These are phyloP conservation scores for Cochlearia excelsa DNA, from an alignment of 345 rosid genomes.

Conservation along the genomic window DNA sequence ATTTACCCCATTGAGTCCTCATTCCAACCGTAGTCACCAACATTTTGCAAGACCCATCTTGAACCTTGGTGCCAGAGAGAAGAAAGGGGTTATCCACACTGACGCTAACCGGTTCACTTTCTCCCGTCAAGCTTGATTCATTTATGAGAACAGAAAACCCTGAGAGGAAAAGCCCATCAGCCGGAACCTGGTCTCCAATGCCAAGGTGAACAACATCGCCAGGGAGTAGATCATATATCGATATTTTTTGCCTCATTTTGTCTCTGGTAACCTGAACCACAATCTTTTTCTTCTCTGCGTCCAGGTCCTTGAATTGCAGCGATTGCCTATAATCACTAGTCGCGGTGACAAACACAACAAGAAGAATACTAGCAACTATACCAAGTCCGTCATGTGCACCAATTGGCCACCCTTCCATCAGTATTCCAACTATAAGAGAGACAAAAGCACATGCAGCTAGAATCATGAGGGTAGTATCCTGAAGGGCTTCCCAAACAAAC, in stretches of 20 bases:
- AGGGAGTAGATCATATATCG: slow-evolving; percentile 66
- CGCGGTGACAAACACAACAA: slow-evolving; percentile 70
- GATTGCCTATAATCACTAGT: slow-evolving; percentile 68
- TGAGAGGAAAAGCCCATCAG: slow-evolving; percentile 66
- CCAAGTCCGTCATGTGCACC: slow-evolving; percentile 83
- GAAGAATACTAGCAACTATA: slow-evolving; percentile 60
- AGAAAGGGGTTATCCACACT: slow-evolving; percentile 51
- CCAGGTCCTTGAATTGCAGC: slow-evolving; percentile 68
- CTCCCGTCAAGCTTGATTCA: slow-evolving; percentile 74
- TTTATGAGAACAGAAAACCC: slow-evolving; percentile 60
- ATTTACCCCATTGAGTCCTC: slow-evolving; percentile 89
- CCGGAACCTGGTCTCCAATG: slow-evolving; percentile 76
- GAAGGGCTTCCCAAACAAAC: slow-evolving; percentile 20
- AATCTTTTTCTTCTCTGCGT: slow-evolving; percentile 58
- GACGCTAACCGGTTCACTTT: slow-evolving; percentile 55
- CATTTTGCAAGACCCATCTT: slow-evolving; percentile 80
- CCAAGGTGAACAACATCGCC: slow-evolving; percentile 74
- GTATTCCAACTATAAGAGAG: slow-evolving; percentile 64
- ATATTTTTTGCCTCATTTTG: slow-evolving; percentile 52
- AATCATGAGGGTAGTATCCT: slow-evolving; percentile 66
- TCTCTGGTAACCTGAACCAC: slow-evolving; percentile 58
- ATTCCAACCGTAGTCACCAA: slow-evolving; percentile 80
- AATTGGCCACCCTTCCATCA: slow-evolving; percentile 68
- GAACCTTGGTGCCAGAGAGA: slow-evolving; percentile 74
- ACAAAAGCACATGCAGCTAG: slow-evolving; percentile 57